Evolutionary conservation across 805 yeast genomes (phyloP).

Genomic region (Ogataea polymorpha): DNA sequence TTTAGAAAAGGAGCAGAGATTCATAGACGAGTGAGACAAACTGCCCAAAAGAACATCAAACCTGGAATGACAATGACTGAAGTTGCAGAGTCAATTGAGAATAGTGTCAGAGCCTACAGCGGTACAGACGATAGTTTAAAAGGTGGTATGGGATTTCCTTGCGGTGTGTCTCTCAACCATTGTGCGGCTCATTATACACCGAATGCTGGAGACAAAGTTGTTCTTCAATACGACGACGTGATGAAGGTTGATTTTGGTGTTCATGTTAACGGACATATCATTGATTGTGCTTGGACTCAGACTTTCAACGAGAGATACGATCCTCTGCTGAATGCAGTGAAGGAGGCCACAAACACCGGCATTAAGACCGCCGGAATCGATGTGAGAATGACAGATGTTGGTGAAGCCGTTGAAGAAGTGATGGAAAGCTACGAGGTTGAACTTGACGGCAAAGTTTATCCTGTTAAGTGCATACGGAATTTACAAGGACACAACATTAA

Average conservation of each 20-base stretch:
- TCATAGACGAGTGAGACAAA: constrained; percentile 85
- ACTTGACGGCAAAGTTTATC: constrained; percentile 78
- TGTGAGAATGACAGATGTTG: constrained; percentile 90
- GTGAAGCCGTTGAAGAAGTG: constrained; percentile 92
- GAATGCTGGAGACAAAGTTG: constrained; percentile 86
- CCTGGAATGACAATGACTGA: constrained; percentile 94
- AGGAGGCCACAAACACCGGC: constrained; percentile 93
- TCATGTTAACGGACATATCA: constrained; percentile 89
- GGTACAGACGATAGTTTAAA: constrained; percentile 54
- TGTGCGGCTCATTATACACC: constrained; percentile 99
- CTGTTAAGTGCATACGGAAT: constrained; percentile 85
- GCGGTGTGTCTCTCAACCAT: constrained; percentile 91
- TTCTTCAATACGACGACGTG: constrained; percentile 81
- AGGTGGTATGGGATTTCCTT: constrained; percentile 96
- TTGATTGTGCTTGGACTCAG: constrained; percentile 93
- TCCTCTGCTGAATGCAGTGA: constrained; percentile 75
- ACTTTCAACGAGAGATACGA: constrained; percentile 85
- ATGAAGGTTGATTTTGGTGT: constrained; percentile 97
- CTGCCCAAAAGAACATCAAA: constrained; percentile 67
- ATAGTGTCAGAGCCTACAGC: constrained; percentile 72
- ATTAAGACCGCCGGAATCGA: constrained; percentile 92
- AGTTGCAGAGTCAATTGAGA: constrained; percentile 85
- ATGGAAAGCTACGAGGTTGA: constrained; percentile 97
- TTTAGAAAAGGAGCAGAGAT: constrained; percentile 95
- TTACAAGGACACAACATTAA: constrained; percentile 92